phyloP scores from a whole-genome alignment of 768 basidiomycete species.

The Phanerodontia chrysosporium region DNA sequence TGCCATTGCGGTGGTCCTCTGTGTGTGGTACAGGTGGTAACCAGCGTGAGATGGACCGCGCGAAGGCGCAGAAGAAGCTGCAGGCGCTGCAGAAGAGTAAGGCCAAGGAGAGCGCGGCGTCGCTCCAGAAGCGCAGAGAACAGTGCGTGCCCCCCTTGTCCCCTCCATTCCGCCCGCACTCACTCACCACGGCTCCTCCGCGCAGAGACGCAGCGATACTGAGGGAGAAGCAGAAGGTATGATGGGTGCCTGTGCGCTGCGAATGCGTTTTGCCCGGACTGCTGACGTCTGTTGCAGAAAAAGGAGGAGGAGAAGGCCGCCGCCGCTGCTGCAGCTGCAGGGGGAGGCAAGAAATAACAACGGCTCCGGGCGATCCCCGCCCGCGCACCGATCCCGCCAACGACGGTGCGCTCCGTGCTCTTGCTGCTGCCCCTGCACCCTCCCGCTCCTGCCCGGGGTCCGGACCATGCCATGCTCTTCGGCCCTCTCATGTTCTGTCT shows the following conservation, averaged over 20 bases:
- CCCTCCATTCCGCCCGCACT: slow-evolving; percentile 6
- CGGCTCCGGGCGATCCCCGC: slow-evolving; percentile 18
- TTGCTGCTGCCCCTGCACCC: too few relatives aligned
- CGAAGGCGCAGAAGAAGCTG: slow-evolving; percentile 69
- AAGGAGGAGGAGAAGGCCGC: slow-evolving; percentile 29
- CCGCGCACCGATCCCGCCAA: too few relatives aligned
- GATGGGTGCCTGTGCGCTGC: too few relatives aligned
- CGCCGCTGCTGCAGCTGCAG: slow-evolving; percentile 13
- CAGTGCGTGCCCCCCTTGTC: slow-evolving; percentile 34
- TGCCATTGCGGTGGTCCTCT: too few relatives aligned
- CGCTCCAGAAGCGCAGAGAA: slow-evolving; percentile 69
- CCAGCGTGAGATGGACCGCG: slow-evolving; percentile 74
- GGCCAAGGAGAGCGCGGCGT: slow-evolving; percentile 63
- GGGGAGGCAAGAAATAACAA: slow-evolving; percentile 25
- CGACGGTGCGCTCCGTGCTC: too few relatives aligned
- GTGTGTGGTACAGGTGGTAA: slow-evolving; percentile 57
- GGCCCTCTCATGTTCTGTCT: too few relatives aligned
- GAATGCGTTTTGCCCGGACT: neutral
- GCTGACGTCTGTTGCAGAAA: slow-evolving; percentile 20
- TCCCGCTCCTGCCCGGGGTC: too few relatives aligned
- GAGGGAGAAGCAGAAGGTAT: slow-evolving; percentile 76
- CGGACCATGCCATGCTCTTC: too few relatives aligned
- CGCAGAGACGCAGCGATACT: slow-evolving; percentile 71
- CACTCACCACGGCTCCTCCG: neutral
- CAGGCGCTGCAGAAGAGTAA: slow-evolving; percentile 50